Evolutionary conservation across 2,329 filamentous ascomycete species (phyloP), one percentile per base, ranked within the genome.

Genomic region (Colletotrichum tabaci): DNA sequence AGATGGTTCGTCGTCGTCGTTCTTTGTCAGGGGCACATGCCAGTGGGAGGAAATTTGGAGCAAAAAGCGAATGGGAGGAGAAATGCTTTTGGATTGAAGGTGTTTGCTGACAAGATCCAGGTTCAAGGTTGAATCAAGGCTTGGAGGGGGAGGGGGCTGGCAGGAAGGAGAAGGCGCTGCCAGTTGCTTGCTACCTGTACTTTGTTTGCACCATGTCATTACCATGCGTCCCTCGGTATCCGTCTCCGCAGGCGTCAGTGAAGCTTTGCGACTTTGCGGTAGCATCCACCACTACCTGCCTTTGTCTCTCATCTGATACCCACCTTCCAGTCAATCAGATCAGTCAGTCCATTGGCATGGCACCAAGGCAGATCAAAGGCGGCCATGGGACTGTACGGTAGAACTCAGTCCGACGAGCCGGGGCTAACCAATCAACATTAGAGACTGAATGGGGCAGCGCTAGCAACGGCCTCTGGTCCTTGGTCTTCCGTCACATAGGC

Each of bases 1-100:
- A 66, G 42, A 55, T 16, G 53, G 26, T 7, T 63, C 23, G 68
- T 69, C 47, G 66, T 44, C 40, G 57, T 47, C 35, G 67, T 72
- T 50, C 61, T 63, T 42, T 53, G 58, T 72, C 69, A 72, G 69
- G 69, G 65, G 69, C 60, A 69, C 69, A 72, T 69, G 69, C 69
- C 53, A 72, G 69, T 63, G 68, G 65, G 66, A 69, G 69, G 69
- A 64, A 60, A 71, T 71, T 71, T 71, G 64, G 35, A 38, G 35
- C 35, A 38, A 10, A 38, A 38, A 38, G 35, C 35, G 9, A 38
- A 38, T 38, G 35, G 60, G 65, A 69, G 65, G 35, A 55, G 44
- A 71, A 35, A 68, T 40, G n/a, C 18, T 44, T 46, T 55, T 30
- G 61, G 47, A 53, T 30, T 44, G 38, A 53, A 55, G 50, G 49